phyloP scores from a whole-genome alignment of 140 eudicot species.

The Stevia rebaudiana region DNA sequence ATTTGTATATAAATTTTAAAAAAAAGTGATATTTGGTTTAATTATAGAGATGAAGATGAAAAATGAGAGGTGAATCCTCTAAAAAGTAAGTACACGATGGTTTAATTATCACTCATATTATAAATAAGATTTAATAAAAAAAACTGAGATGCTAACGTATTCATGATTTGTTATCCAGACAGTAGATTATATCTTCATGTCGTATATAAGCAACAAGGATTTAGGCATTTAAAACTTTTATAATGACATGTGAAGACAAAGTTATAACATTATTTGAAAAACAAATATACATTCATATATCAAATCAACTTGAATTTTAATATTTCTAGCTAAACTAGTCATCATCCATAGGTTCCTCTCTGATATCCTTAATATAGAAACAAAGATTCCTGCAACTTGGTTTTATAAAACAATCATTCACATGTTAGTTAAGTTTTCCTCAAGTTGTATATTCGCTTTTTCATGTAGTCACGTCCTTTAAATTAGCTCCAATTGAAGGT shows the following conservation, averaged over 20 bases:
- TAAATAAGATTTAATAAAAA: too few species aligned
- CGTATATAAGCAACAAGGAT: neutral
- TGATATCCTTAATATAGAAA: too few species aligned
- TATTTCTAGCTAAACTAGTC: too few species aligned
- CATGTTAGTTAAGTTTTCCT: neutral
- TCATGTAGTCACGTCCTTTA: too few species aligned
- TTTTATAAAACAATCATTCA: neutral
- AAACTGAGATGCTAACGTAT: too few species aligned
- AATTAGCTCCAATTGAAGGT: conserved; percentile 10
- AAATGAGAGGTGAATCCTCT: too few species aligned
- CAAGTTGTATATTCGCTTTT: conserved; percentile 4
- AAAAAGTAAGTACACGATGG: too few species aligned
- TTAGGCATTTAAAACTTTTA: neutral
- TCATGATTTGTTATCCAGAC: neutral
- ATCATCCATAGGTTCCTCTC: too few species aligned
- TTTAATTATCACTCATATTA: too few species aligned
- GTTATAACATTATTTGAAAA: neutral
- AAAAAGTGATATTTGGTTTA: too few species aligned
- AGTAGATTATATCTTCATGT: neutral
- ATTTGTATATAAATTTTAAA: too few species aligned
- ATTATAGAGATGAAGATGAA: too few species aligned
- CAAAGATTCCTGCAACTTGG: conserved; percentile 16
- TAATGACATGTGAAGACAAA: neutral
- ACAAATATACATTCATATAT: neutral
- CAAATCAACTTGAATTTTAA: conserved; percentile 8